Percentiles rank a stretch among this genome's conserved stretches.
phyloP scores from a whole-genome alignment of 768 basidiomycete species.

The Mycena latifolia region DNA sequence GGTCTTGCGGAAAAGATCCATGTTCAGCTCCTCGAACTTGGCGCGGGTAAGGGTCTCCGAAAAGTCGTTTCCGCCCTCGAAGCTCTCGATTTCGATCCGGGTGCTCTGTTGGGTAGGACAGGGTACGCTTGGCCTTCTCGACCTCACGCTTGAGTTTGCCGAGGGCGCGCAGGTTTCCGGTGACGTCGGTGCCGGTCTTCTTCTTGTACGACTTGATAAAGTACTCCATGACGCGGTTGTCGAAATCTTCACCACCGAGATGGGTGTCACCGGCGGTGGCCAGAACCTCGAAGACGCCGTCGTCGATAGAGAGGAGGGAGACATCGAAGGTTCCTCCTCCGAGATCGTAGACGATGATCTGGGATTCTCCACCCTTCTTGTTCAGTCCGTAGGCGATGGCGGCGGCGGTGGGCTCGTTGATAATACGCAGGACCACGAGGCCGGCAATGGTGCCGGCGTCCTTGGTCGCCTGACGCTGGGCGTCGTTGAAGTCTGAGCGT shows the following conservation, averaged over 20 bases:
- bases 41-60: conserved; percentile 97
- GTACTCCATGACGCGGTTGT: conserved; percentile 93
- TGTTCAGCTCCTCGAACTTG: conserved; percentile 99
- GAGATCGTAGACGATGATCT: conserved; percentile 98
- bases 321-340: conserved; percentile 99
- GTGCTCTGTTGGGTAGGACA: conserved; percentile 92
- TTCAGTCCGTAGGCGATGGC: conserved; percentile 99
- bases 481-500: conserved; percentile 92
- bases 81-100: conserved; percentile 94
- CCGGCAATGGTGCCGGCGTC: conserved; percentile 97
- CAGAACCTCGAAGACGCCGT: conserved; percentile 91
- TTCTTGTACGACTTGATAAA: conserved; percentile 92
- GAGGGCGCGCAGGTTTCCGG: conserved; percentile 83
- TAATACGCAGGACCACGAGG: conserved; percentile 94
- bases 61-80: conserved; percentile 97
- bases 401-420: conserved; percentile 98
- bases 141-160: conserved; percentile 95
- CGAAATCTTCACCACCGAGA: conserved; percentile 96
- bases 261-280: conserved; percentile 96
- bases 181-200: conserved; percentile 90
- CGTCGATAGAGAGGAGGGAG: conserved; percentile 94
- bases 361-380: conserved; percentile 94
- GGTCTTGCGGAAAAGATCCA: conserved; percentile 99
- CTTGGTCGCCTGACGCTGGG: conserved; percentile 99
- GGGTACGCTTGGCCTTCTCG: conserved; percentile 94